Percentiles rank a stretch among this genome's conserved stretches.
phyloP scores from a whole-genome alignment of 2,329 filamentous ascomycete species.

The Calonectria montana region DNA sequence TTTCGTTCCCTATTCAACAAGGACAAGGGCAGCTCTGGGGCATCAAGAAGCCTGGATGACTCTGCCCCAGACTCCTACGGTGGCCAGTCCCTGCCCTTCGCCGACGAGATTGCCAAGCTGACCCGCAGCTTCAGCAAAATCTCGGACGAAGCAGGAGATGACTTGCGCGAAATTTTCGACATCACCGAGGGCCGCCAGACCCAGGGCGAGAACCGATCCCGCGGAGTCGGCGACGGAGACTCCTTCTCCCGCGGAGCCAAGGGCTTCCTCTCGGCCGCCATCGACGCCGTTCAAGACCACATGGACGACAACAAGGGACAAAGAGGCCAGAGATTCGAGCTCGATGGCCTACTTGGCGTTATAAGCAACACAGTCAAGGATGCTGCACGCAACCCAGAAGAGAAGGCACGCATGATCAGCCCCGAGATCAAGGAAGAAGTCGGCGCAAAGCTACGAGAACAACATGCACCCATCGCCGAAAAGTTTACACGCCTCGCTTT shows the following conservation, averaged over 20 bases:
- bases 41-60: slow-evolving; percentile 43
- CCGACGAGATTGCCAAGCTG: slow-evolving; percentile 56
- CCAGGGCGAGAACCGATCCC: slow-evolving; percentile 39
- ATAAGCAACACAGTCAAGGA: slow-evolving; percentile 58
- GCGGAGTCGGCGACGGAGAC: slow-evolving; percentile 38
- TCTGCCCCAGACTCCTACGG: slow-evolving; percentile 55
- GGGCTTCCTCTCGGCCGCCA: slow-evolving; percentile 55
- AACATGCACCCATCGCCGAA: slow-evolving; percentile 57
- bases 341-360: slow-evolving; percentile 56
- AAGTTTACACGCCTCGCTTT: slow-evolving; percentile 59
- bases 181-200: slow-evolving; percentile 50
- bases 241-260: slow-evolving; percentile 45
- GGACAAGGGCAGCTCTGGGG: slow-evolving; percentile 38
- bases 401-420: slow-evolving; percentile 57
- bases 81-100: slow-evolving; percentile 55
- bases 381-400: slow-evolving; percentile 57
- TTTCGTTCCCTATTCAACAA: slow-evolving; percentile 58
- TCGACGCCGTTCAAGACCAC: slow-evolving; percentile 55
- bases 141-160: slow-evolving; percentile 54
- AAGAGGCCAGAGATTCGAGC: slow-evolving; percentile 49
- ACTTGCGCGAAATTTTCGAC: slow-evolving; percentile 57
- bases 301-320: slow-evolving; percentile 46
- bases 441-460: slow-evolving; percentile 52
- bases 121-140: slow-evolving; percentile 54
- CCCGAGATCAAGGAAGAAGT: slow-evolving; percentile 60